Base-by-base conservation (phyloP, 352 stramenopile species). In the Aphanomyces stellatus region DNA sequence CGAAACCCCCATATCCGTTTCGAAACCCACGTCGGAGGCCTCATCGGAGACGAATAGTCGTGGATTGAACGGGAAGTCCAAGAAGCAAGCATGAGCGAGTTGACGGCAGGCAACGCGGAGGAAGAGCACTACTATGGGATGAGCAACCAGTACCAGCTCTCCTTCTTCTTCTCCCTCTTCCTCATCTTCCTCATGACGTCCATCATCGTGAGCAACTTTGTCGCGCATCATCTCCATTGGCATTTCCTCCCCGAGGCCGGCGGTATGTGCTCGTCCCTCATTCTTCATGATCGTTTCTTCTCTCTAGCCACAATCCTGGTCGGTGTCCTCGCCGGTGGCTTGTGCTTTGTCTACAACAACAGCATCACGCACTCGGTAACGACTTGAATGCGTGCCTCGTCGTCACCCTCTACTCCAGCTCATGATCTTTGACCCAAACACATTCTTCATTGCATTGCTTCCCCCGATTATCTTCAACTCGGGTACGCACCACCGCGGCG, bases 391-490 rank as follows among this genome's bases (percentile, higher is more conserved):
- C 19, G 2, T 40, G 31, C 17, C 10, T 28, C 35, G 42, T 51
- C 46, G 10, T 28, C 8, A 53, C 33, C 2, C 15, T 6, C 31
- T 11, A 22, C 2, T 41, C 3, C 30, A 79, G 73, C 64, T 79
- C 24, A 76, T 76, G 71, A 53, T 69, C 53, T 93, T 94, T 67
- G 76, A 79, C 65, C 74, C 83, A 13, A 75, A 82, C 33, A 78
- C 86, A 13, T 96, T 96, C 71, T 93, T 94, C 65, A 74, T 93
- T 30, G 74, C 75, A 37, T 69, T 94, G n/a, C 71, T 96, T 3
- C 85, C 87, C 13, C 83, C 83, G 17, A 92, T 95, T 62, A 90
- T 93, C 67, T 93, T 92, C 72, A 90, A 93, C 73, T 86, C 75
- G 11, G 86, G 74, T 78, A 34, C 19, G 35, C 25, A 13, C 28